Base-by-base conservation (phyloP, 2,329 filamentous ascomycete genomes). In the Emydomyces testavorans region DNA sequence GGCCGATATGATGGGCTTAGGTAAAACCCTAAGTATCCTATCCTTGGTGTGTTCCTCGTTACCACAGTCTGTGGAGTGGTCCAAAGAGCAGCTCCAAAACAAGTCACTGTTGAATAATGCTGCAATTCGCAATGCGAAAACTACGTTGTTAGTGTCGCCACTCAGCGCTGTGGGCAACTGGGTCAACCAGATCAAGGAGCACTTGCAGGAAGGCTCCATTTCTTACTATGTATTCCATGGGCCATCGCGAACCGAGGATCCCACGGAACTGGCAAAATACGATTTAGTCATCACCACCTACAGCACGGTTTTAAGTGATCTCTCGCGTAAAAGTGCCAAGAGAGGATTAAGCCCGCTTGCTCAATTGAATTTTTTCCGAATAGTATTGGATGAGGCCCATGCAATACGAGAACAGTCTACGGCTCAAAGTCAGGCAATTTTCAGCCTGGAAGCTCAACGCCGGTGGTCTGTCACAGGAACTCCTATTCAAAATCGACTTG, bases 381-480 rank as follows among this genome's bases (percentile, higher is more conserved):
- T 96, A 46, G 87, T 95, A 1, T 75, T 96, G 1, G 90, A 96
- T 54, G 90, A 98, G 66, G 92, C 89, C 0, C 92, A 98, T 62
- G 85, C 85, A 65, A 96, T 98, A 54, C 85, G 92, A 21, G 90
- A 93, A 57, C 82, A 85, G 53, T 77, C 74, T 2, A 90, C 88
- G 0, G 71, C 84, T 34, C 83, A 90, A 56, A 93, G 88, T 46
- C 87, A 89, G 62, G 85, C 86, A 2, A 85, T 92, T 16, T 89
- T 87, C 54, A 77, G 79, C 16, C 71, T 96, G 2, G 76, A 84
- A 51, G 85, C 88, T 1, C 77, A 85, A 59, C 79, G 89, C 26
- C 82, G 89, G 28, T 98, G 92, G 92, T 90, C 89, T 2, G 86
- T 96, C n/a, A 96, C 92, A 0, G 92, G 90, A 47, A 96, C 92